Percentiles rank a stretch among this genome's conserved stretches.
Conservation (phyloP, 768 basidiomycete species). For the Naganishia kalamii region DNA sequence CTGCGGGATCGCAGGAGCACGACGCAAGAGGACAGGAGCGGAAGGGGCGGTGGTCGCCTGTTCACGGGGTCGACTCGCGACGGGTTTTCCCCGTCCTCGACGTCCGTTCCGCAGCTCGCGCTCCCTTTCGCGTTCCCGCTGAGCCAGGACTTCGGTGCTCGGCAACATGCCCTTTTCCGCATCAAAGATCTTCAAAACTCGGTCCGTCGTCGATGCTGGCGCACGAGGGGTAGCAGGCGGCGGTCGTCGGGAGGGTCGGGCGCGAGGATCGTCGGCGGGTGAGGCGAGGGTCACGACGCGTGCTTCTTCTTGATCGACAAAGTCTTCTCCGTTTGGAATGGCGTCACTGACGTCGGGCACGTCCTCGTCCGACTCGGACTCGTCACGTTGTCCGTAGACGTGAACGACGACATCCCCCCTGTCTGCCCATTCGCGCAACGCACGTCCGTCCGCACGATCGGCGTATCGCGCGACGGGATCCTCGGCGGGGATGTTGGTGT, state of each 20-base stretch:
- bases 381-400: background rate
- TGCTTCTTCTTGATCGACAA: background rate
- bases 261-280: background rate
- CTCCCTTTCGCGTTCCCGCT: background rate
- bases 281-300: background rate
- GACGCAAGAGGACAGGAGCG: too few relatives aligned
- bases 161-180: conserved; percentile 3
- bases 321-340: background rate
- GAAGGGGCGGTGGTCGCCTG: background rate
- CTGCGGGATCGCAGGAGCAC: background rate
- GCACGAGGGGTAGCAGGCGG: background rate
- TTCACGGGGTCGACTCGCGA: background rate
- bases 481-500: background rate
- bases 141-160: conserved; percentile 2
- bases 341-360: background rate
- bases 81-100: background rate
- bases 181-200: background rate
- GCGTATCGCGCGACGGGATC: background rate
- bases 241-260: background rate
- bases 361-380: too few relatives aligned
- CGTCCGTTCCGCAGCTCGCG: background rate
- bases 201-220: background rate
- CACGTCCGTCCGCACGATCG: background rate
- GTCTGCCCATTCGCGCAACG: conserved; percentile 2
- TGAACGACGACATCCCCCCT: conserved; percentile 9